Evolutionary conservation across 139 green algal genomes (phyloP), one percentile per base, ranked within the genome.

Genomic region (Micractinium conductrix): DNA sequence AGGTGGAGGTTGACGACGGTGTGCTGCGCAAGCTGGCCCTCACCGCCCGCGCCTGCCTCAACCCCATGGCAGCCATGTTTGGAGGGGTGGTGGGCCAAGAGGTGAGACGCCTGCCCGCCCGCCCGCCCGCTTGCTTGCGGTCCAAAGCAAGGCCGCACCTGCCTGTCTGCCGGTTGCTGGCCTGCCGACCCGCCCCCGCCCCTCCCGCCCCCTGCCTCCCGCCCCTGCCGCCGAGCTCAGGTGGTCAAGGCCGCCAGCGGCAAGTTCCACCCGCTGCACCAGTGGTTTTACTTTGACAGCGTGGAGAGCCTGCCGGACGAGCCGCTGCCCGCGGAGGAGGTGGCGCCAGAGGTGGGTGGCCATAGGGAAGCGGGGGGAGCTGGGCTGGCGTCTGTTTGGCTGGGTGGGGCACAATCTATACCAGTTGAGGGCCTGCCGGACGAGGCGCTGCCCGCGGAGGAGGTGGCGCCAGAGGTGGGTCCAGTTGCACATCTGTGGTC

Each of bases 31-130:
- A 90, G 84, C 85, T 98, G 72, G 88, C 92, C 1, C 89, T 84
- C 73, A 92, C 88, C 53, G 88, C 93, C 21, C 68, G 43, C 43
- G 94, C 87, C 1, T 88, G 96, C 84, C 84, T 98, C 37, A 95
- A 88, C 84, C 96, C 97, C 68, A 99, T 99, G 96, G 92, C 95
- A 9, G 97, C 97, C 35, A 96, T 98, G 90, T 96, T 99, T 87
- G 97, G 97, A 65, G 97, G 97, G 63, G 89, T 99, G 50, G 96
- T 99, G 50, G 97, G 97, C 5, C 97, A 99, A 92, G 97, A 99
- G 90, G 94, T 97, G 58, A 10, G 85, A 45, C n/a, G n/a, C n/a
- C n/a, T n/a, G n/a, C n/a, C n/a, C n/a, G n/a, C n/a, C n/a, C n/a
- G n/a, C n/a, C n/a, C n/a, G n/a, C n/a, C n/a, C n/a, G n/a, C n/a